phyloP scores from a whole-genome alignment of 1,284 basidiomycete genomes.

The Apiotrichum porosum region DNA sequence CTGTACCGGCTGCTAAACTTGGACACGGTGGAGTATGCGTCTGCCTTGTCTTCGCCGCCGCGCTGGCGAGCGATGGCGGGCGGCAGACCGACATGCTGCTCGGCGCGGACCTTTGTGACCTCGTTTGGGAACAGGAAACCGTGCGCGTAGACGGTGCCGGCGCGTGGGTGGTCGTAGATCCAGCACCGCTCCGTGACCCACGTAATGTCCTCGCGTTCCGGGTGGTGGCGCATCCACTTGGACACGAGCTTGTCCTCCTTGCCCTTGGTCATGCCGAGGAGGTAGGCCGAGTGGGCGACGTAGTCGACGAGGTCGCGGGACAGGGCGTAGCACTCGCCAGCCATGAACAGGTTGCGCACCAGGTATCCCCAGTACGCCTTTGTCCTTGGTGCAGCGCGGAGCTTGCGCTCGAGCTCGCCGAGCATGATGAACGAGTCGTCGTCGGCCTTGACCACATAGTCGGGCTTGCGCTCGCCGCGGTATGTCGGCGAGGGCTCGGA shows the following conservation, averaged over 20 bases:
- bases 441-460: slow-evolving; percentile 87
- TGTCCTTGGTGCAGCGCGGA: slow-evolving; percentile 66
- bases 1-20: slow-evolving; percentile 76
- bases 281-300: slow-evolving; percentile 67
- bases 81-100: slow-evolving; percentile 33
- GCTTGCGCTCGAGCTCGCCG: slow-evolving; percentile 78
- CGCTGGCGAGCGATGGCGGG: slow-evolving; percentile 8
- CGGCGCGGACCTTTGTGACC: slow-evolving; percentile 61
- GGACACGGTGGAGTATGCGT: slow-evolving; percentile 75
- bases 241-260: slow-evolving; percentile 92
- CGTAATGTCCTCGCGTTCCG: slow-evolving; percentile 68
- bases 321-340: slow-evolving; percentile 87
- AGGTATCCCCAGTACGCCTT: slow-evolving; percentile 94
- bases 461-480: slow-evolving; percentile 56
- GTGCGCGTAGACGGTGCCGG: slow-evolving; percentile 90
- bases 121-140: slow-evolving; percentile 96
- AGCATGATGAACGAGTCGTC: slow-evolving; percentile 93
- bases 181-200: slow-evolving; percentile 92
- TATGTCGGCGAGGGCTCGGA: slow-evolving; percentile 17
- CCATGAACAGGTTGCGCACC: slow-evolving; percentile 93
- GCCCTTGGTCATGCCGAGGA: slow-evolving; percentile 58
- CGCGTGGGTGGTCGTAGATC: slow-evolving; percentile 96
- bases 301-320: slow-evolving; percentile 88
- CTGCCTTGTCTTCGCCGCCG: slow-evolving; percentile 27
- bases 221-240: slow-evolving; percentile 88